Percentiles rank a stretch among this genome's conserved stretches.
Evolutionary conservation across 192 early-diverging fungal genomes (phyloP).

Genomic region (Martensiomyces pterosporus): DNA sequence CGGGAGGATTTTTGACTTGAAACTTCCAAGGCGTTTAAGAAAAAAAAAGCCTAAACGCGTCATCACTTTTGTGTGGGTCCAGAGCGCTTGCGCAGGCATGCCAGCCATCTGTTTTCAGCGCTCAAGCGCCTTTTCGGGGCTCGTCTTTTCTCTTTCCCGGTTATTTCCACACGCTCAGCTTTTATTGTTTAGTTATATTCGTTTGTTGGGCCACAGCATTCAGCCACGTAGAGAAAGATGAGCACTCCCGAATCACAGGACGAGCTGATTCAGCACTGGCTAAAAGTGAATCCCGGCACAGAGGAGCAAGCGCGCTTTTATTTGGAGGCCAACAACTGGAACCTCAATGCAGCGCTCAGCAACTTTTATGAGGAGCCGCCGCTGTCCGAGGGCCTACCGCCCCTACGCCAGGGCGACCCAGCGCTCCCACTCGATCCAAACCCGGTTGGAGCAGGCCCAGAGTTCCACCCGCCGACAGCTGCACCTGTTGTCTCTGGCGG

Average conservation of each 20-base stretch:
- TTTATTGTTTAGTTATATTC: no score
- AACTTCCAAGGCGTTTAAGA: no score
- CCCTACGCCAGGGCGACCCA: slow-evolving; percentile 21
- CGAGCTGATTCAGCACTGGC: slow-evolving; percentile 59
- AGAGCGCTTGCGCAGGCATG: no score
- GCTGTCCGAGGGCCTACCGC: slow-evolving; percentile 44
- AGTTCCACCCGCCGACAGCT: slow-evolving; percentile 7
- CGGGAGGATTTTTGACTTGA: no score
- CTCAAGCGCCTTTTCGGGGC: no score
- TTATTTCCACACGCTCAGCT: no score
- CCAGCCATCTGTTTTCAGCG: no score
- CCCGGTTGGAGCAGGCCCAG: slow-evolving; percentile 6
- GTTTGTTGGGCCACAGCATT: no score
- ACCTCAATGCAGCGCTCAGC: slow-evolving; percentile 64
- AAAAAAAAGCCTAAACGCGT: no score
- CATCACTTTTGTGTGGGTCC: no score
- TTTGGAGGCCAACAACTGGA: slow-evolving; percentile 74
- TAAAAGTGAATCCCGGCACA: slow-evolving; percentile 51
- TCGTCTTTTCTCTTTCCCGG: no score
- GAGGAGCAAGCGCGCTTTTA: slow-evolving; percentile 65
- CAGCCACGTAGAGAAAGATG: no score
- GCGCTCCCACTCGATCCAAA: slow-evolving; percentile 42
- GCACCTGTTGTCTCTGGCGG: slow-evolving; percentile 42
- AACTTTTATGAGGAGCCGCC: slow-evolving; percentile 66
- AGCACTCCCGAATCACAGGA: slow-evolving; percentile 36